Conservation (phyloP, 2,329 filamentous ascomycete species). For the Colletotrichum aenigma region DNA sequence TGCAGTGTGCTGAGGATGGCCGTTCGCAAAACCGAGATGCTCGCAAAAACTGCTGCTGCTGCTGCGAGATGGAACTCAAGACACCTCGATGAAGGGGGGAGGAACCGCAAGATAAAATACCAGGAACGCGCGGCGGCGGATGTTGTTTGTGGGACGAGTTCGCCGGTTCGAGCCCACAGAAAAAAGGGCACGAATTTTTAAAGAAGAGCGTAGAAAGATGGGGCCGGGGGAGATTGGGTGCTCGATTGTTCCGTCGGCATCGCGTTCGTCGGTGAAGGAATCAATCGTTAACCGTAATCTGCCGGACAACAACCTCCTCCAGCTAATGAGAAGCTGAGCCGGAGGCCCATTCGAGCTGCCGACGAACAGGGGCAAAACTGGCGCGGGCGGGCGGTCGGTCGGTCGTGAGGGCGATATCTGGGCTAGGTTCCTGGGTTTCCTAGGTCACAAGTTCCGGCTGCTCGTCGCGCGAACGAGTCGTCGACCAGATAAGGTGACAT, state of each 20-base stretch:
- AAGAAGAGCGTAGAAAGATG: slow-evolving; percentile 18
- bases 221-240: neutral
- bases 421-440: neutral
- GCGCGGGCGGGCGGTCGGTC: neutral
- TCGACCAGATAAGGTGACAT: neutral
- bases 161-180: slow-evolving; percentile 5
- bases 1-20: neutral
- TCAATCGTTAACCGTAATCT: neutral
- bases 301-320: neutral
- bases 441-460: neutral
- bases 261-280: neutral
- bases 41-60: neutral
- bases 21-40: neutral
- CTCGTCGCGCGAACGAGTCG: neutral
- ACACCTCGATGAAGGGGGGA: neutral
- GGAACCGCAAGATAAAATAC: neutral
- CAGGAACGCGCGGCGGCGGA: neutral
- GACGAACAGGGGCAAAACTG: neutral
- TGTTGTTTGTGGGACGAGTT: slow-evolving; percentile 7
- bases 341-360: neutral
- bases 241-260: neutral
- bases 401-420: neutral
- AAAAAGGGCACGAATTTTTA: slow-evolving; percentile 19
- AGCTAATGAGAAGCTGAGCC: slow-evolving; percentile 1
- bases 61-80: neutral